Evolutionary conservation across 345 rosid genomes (phyloP).

Genomic region (Populus tremula): DNA sequence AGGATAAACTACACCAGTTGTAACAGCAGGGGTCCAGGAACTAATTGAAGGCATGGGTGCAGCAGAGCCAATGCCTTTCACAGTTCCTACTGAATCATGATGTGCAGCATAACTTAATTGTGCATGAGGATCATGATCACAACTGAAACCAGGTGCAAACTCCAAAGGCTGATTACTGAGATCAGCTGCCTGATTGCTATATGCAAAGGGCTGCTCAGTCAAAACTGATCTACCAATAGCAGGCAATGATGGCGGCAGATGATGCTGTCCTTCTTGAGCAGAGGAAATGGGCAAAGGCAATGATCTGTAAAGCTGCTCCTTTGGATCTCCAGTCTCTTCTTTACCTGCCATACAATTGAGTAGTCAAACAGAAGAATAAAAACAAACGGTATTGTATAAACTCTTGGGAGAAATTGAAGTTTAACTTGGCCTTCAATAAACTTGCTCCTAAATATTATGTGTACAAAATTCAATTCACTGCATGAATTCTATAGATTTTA

Average conservation of each 20-base stretch:
- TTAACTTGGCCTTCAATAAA: slow-evolving; percentile 7
- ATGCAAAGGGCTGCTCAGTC: slow-evolving; percentile 46
- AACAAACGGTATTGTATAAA: not conserved
- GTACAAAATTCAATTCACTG: not conserved
- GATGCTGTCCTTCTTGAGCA: slow-evolving; percentile 43
- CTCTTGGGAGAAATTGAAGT: not conserved
- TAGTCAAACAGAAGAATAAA: slow-evolving; percentile 24
- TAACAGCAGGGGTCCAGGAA: slow-evolving; percentile 59
- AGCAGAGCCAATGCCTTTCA: slow-evolving; percentile 35
- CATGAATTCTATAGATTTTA: not conserved
- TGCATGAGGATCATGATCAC: slow-evolving; percentile 42
- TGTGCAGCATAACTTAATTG: slow-evolving; percentile 47
- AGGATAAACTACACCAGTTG: slow-evolving; percentile 55
- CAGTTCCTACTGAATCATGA: slow-evolving; percentile 40
- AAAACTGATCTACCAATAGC: slow-evolving; percentile 40
- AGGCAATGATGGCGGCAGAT: slow-evolving; percentile 41
- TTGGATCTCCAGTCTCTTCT: slow-evolving; percentile 32
- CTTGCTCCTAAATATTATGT: slow-evolving; percentile 2
- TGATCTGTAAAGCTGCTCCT: slow-evolving; percentile 34
- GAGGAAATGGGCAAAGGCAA: slow-evolving; percentile 41
- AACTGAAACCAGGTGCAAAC: slow-evolving; percentile 55
- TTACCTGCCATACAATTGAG: slow-evolving; percentile 39
- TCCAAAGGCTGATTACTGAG: slow-evolving; percentile 68
- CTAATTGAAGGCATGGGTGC: slow-evolving; percentile 35
- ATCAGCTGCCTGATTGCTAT: slow-evolving; percentile 53